Conservation (phyloP, 2,329 filamentous ascomycete species). For the Seiridium unicorne region DNA sequence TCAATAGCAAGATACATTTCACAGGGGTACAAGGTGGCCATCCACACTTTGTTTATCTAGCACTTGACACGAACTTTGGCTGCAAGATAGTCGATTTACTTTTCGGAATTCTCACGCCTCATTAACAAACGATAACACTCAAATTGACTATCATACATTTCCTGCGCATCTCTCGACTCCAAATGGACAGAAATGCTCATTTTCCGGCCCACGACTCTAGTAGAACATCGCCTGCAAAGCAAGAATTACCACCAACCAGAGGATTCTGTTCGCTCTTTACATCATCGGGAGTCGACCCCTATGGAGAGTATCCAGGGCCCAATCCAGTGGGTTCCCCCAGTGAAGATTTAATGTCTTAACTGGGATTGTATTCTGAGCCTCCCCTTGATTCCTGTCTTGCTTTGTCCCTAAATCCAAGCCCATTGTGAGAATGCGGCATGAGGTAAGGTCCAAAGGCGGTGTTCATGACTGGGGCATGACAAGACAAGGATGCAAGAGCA, state of each 20-base stretch:
- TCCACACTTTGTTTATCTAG: no score
- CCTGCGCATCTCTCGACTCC: slow-evolving; percentile 3
- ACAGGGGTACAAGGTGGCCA: no score
- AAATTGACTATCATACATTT: slow-evolving; percentile 9
- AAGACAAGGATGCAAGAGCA: neutral
- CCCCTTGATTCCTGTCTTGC: neutral
- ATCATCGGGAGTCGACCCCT: neutral
- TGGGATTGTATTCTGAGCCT: neutral
- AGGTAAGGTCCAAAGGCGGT: neutral
- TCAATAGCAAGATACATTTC: neutral
- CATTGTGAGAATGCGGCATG: no score
- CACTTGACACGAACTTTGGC: no score
- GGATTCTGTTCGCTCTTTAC: neutral
- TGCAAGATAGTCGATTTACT: neutral
- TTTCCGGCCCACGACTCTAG: slow-evolving; percentile 1
- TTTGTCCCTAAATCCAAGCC: no score
- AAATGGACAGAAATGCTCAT: neutral
- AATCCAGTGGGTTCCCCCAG: neutral
- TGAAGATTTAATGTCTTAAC: neutral
- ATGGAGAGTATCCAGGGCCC: neutral
- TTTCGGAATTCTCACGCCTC: neutral
- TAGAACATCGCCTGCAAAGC: neutral
- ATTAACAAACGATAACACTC: neutral
- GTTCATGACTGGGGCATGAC: neutral
- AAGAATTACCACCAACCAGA: slow-evolving; percentile 4